These are phyloP conservation scores for Trichophaea hybrida DNA, from an alignment of 2,329 filamentous ascomycete genomes.

Conservation along the genomic window DNA sequence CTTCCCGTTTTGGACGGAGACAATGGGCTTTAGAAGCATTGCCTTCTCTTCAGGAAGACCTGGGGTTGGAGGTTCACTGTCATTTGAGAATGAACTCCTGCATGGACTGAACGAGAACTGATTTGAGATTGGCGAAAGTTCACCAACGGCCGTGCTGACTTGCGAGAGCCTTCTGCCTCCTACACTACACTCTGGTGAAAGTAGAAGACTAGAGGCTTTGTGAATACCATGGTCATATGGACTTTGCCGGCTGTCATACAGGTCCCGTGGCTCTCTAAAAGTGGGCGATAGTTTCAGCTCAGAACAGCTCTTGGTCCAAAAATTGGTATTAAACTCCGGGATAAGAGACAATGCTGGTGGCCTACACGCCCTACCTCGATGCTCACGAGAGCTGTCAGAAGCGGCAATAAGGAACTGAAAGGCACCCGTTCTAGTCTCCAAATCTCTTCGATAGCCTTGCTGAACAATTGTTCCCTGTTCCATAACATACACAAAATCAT, in stretches of 20 bases:
- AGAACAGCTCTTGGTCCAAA: background rate
- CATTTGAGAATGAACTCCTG: no score
- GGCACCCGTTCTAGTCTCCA: constrained; percentile 38
- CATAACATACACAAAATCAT: constrained; percentile 70
- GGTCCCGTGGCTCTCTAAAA: background rate
- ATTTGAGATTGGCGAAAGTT: no score
- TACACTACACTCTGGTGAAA: background rate
- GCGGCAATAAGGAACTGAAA: constrained; percentile 33
- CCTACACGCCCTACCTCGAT: background rate
- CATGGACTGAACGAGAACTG: no score
- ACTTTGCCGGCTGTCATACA: no score
- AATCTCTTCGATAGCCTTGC: constrained; percentile 47
- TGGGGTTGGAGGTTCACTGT: background rate
- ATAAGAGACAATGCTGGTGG: background rate
- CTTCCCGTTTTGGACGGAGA: background rate
- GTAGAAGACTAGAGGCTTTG: background rate
- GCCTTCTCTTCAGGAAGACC: background rate
- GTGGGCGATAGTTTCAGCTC: background rate
- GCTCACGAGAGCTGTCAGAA: background rate
- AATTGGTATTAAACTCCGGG: background rate
- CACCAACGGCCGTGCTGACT: background rate
- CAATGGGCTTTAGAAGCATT: background rate
- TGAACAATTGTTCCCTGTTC: constrained; percentile 54
- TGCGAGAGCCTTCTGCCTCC: background rate
- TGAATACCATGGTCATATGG: no score